Evolutionary conservation across 2,329 filamentous ascomycete genomes (phyloP), one percentile per base, ranked within the genome.

Genomic region (Curvularia spicifera): DNA sequence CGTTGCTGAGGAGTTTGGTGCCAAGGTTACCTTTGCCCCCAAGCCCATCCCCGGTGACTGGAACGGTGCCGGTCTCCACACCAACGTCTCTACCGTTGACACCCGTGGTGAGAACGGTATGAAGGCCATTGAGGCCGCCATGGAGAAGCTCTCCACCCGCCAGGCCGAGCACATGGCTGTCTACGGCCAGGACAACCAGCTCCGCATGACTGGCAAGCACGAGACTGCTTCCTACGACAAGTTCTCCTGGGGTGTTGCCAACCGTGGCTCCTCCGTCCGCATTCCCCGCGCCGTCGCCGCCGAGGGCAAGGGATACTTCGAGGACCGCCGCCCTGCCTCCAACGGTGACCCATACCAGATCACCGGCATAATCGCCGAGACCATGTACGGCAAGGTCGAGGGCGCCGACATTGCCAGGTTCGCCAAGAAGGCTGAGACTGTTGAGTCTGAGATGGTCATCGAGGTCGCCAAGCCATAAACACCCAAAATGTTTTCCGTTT

Each of bases 41-140:
- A 99, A 99, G 88, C 94, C 94, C 67, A 93, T 98, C 67, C 87
- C 89, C 58, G 94, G 94, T 74, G 90, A 96, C 84, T 98, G 95
- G 94, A 98, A 98, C 84, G 95, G 94, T 74, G 92, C 92, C 60
- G 92, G 92, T 80, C 89, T 97, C 50, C 93, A 96, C 86, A 89
- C 84, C 84, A 96, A 98, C 87, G 95, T 97, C 78, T 96, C 91
- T 46, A 94, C 91, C 72, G 87, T 89, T 79, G 87, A 89, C 71
- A 99, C 95, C 87, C 92, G 95, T 73, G 84, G 83, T 54, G 92
- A 97, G 67, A 93, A 93, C 72, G 95, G 95, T 77, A 95, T 98
- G 89, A 96, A 96, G 88, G 81, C 86, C 80, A 99, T 99, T 67
- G 93, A 98, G 76, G 77, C 75, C 35, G 84, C 93, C 91, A 87